Conservation (phyloP, 495 filamentous ascomycete species). For the Aspergillus ostianus region DNA sequence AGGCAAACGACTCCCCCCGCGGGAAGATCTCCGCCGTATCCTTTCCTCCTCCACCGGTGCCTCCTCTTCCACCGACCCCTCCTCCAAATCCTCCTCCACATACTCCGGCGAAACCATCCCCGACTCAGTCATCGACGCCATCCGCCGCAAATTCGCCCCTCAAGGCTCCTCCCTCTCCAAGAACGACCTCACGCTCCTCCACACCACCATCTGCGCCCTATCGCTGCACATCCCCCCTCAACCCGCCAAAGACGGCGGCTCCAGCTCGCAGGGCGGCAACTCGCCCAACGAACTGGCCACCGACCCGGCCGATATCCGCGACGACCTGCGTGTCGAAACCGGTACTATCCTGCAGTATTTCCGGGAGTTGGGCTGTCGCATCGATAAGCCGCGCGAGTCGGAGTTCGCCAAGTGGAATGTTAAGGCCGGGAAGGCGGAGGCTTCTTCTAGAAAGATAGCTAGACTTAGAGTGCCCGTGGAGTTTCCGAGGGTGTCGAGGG, state of each 20-base stretch:
- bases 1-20: conserved; percentile 41
- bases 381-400: conserved; percentile 40
- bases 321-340: conserved; percentile 78
- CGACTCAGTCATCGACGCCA: conserved; percentile 63
- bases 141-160: conserved; percentile 69
- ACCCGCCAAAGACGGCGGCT: conserved; percentile 40
- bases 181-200: conserved; percentile 61
- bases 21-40: conserved; percentile 39
- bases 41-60: conserved; percentile 36
- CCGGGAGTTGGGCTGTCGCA: conserved; percentile 72
- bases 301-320: conserved; percentile 70
- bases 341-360: conserved; percentile 63
- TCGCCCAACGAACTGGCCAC: conserved; percentile 76
- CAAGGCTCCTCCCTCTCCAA: conserved; percentile 54
- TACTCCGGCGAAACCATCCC: conserved; percentile 36
- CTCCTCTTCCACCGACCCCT: conserved; percentile 9
- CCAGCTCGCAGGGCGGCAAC: conserved; percentile 45
- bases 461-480: conserved; percentile 73
- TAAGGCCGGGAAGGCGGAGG: conserved; percentile 59
- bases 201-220: conserved; percentile 66
- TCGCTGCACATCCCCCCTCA: conserved; percentile 52
- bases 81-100: conserved; percentile 8
- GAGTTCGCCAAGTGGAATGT: conserved; percentile 45
- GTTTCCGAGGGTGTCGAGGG: conserved; percentile 67
- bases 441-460: conserved; percentile 59